Conservation (phyloP, 805 yeast genomes). For the Zygotorulaspora sp. region DNA sequence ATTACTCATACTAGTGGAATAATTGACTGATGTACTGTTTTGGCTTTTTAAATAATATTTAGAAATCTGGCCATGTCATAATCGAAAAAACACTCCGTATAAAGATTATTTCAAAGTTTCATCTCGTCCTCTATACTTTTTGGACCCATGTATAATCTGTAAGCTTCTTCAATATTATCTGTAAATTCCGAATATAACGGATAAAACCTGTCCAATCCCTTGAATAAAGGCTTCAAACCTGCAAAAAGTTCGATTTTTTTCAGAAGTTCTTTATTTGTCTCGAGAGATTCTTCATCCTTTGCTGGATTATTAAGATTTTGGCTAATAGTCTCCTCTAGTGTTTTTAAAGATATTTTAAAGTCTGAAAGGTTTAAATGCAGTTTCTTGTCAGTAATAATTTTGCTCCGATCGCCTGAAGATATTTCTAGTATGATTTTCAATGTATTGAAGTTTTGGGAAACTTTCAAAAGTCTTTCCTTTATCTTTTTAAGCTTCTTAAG, state of each 20-base stretch:
- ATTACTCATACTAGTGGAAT: too few species aligned
- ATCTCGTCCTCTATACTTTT: constrained; percentile 27
- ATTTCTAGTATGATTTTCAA: constrained; percentile 39
- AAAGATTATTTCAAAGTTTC: too few species aligned
- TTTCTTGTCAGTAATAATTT: constrained; percentile 8
- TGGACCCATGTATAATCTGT: constrained; percentile 32
- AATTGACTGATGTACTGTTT: too few species aligned
- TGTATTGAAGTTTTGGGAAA: constrained; percentile 44
- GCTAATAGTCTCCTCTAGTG: constrained; percentile 43
- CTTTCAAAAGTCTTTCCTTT: constrained; percentile 44
- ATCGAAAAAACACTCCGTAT: too few species aligned
- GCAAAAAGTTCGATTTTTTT: constrained; percentile 46
- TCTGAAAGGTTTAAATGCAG: constrained; percentile 26
- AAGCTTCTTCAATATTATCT: constrained; percentile 38
- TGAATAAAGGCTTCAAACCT: constrained; percentile 49
- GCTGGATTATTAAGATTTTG: constrained; percentile 39
- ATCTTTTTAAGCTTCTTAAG: constrained; percentile 43
- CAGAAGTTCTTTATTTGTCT: constrained; percentile 36
- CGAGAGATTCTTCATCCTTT: constrained; percentile 15
- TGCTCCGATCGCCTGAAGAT: constrained; percentile 11
- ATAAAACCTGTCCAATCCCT: constrained; percentile 48
- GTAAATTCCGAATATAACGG: constrained; percentile 48
- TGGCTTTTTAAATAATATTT: too few species aligned
- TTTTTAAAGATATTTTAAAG: constrained; percentile 39
- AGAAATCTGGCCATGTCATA: too few species aligned